A percentile compares a stretch with the other conserved stretches of the same genome.
Conservation (phyloP, 2,329 filamentous ascomycete genomes). For the Cercospora sojina region DNA sequence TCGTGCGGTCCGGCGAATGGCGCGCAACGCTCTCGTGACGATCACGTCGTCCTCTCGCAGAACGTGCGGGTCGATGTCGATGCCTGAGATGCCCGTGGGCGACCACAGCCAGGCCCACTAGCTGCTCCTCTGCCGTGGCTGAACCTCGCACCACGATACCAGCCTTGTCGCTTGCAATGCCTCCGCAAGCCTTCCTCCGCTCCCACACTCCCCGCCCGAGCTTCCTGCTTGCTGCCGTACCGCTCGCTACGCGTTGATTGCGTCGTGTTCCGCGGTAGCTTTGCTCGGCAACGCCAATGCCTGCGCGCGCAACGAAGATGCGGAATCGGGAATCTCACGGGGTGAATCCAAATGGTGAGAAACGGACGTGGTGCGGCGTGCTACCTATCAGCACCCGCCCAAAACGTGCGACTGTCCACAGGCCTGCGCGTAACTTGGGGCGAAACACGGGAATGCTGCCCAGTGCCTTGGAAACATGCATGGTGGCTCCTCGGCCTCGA, state of each 20-base stretch:
- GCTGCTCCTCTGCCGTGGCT: constrained; percentile 1
- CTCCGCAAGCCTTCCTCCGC: background rate
- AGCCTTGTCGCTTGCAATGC: background rate
- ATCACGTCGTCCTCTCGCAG: background rate
- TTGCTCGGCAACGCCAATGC: background rate
- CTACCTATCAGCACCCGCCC: background rate
- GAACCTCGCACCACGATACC: background rate
- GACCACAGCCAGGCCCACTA: background rate
- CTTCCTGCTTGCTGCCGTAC: background rate
- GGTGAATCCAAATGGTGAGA: background rate
- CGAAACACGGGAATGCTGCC: constrained; percentile 21
- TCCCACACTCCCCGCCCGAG: background rate
- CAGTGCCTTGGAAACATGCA: background rate
- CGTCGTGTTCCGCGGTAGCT: background rate
- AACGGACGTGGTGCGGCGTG: background rate
- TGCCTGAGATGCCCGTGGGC: background rate
- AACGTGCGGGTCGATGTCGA: background rate
- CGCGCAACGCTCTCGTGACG: constrained; percentile 1
- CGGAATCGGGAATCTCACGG: background rate
- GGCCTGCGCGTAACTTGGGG: background rate
- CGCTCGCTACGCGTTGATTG: background rate
- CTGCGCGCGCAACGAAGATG: background rate
- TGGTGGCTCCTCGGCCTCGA: background rate
- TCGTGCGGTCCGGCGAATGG: background rate
- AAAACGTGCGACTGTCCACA: background rate